Evolutionary conservation across 1,284 basidiomycete genomes (phyloP).

Genomic region (Ustilago shanxiensis): DNA sequence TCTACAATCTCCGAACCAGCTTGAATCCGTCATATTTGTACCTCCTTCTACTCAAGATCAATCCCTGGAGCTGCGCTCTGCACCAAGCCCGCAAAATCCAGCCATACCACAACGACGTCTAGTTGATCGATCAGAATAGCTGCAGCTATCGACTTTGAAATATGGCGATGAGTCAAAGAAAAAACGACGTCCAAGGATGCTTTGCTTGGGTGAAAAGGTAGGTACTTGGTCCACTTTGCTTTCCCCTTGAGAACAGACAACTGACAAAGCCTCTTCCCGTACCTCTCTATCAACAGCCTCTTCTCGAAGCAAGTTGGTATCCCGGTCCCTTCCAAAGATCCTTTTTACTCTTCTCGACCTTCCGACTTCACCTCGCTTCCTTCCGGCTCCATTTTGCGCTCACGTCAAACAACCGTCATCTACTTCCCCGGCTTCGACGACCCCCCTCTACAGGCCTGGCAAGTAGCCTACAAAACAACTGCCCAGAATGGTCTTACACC

Average conservation of each 20-base stretch:
- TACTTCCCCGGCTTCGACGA: constrained; percentile 53
- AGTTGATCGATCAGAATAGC: too few species aligned
- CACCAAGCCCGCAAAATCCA: not conserved
- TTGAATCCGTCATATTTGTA: not conserved
- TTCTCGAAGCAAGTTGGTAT: constrained; percentile 37
- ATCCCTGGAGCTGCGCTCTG: not conserved
- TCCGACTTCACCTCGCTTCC: constrained; percentile 20
- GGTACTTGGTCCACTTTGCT: not conserved
- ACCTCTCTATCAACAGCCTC: not conserved
- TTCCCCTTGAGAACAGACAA: not conserved
- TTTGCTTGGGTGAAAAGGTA: constrained; percentile 30
- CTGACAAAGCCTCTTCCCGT: too few species aligned
- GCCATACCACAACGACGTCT: too few species aligned
- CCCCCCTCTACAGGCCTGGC: constrained; percentile 47
- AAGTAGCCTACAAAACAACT: constrained; percentile 54
- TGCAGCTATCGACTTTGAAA: too few species aligned
- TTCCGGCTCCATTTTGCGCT: constrained; percentile 52
- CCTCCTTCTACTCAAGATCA: not conserved
- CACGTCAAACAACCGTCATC: constrained; percentile 43
- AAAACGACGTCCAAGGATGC: constrained; percentile 33
- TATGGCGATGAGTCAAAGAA: constrained; percentile 1
- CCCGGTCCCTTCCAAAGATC: constrained; percentile 36
- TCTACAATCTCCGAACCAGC: not conserved
- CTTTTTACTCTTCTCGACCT: constrained; percentile 54
- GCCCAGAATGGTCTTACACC: constrained; percentile 48